Percentiles rank a stretch among this genome's conserved stretches.
Conservation (phyloP, 495 filamentous ascomycete genomes). For the Xylaria curta region DNA sequence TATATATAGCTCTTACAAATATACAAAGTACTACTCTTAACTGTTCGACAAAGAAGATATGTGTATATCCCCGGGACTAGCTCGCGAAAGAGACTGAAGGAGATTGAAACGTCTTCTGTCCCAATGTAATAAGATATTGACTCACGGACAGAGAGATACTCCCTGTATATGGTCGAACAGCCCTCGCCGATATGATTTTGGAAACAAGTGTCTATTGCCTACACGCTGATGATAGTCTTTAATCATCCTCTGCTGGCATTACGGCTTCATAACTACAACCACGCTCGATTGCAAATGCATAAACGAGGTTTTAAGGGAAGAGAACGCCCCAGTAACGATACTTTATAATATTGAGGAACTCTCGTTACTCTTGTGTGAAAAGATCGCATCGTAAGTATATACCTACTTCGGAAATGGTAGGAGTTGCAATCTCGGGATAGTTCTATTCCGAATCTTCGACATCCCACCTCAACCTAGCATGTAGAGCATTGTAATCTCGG, state of each 20-base stretch:
- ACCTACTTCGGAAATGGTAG: not conserved
- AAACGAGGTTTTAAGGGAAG: not conserved
- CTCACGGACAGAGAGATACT: too few species aligned
- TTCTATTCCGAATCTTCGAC: not conserved
- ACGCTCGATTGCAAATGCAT: not conserved
- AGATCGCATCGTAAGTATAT: not conserved
- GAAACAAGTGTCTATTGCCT: too few species aligned
- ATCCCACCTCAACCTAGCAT: not conserved
- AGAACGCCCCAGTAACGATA: not conserved
- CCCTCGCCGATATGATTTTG: too few species aligned
- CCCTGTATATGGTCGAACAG: too few species aligned
- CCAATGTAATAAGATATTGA: too few species aligned
- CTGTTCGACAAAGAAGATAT: not conserved
- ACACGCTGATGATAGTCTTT: too few species aligned
- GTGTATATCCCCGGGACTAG: not conserved
- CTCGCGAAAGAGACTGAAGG: not conserved
- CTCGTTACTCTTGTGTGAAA: not conserved
- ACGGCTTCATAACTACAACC: too few species aligned
- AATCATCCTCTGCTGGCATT: too few species aligned
- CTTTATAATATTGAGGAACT: not conserved
- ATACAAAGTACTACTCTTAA: not conserved
- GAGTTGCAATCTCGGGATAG: not conserved
- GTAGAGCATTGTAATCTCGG: not conserved
- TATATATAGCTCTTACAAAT: not conserved
- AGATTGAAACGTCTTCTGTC: not conserved